Percentiles rank a stretch among this genome's conserved stretches.
These are phyloP conservation scores for Talaromyces stipitatus DNA, from an alignment of 495 filamentous ascomycete species.

Conservation along the genomic window DNA sequence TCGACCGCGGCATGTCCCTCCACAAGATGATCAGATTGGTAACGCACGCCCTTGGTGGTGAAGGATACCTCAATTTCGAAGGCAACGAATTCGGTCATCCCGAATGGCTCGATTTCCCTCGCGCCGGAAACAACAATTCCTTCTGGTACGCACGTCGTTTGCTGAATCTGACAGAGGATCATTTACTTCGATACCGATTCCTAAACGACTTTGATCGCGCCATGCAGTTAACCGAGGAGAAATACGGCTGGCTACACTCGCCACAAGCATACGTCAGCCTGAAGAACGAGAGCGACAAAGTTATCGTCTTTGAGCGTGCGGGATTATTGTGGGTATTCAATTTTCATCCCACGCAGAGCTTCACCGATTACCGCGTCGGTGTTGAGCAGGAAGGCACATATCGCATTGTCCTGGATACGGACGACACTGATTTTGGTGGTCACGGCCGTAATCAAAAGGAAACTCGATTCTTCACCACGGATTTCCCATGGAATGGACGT, in stretches of 20 bases:
- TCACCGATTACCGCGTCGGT: slow-evolving; percentile 86
- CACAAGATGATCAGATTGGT: slow-evolving; percentile 97
- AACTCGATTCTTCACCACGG: slow-evolving; percentile 85
- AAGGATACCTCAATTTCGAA: slow-evolving; percentile 97
- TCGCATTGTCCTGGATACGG: slow-evolving; percentile 76
- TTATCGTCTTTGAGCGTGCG: slow-evolving; percentile 90
- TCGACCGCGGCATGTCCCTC: slow-evolving; percentile 81
- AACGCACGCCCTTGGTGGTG: slow-evolving; percentile 90
- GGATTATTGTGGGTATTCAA: slow-evolving; percentile 94
- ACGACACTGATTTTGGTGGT: slow-evolving; percentile 71
- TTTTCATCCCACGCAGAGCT: slow-evolving; percentile 83
- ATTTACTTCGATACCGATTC: slow-evolving; percentile 78
- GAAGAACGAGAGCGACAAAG: slow-evolving; percentile 92
- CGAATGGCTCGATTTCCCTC: slow-evolving; percentile 98
- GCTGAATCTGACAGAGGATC: slow-evolving; percentile 86
- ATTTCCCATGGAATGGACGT: slow-evolving; percentile 79
- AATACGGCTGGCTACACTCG: slow-evolving; percentile 88
- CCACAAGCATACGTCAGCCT: slow-evolving; percentile 84
- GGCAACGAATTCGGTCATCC: slow-evolving; percentile 99
- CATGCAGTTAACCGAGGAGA: slow-evolving; percentile 81
- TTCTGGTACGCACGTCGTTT: slow-evolving; percentile 97
- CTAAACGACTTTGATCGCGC: slow-evolving; percentile 90
- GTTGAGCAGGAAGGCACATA: slow-evolving; percentile 82
- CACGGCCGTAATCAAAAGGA: slow-evolving; percentile 65
- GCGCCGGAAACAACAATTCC: slow-evolving; percentile 87